Evolutionary conservation across 345 rosid species (phyloP), one percentile per base, ranked within the genome.

Genomic region (Pugionium cornutum): DNA sequence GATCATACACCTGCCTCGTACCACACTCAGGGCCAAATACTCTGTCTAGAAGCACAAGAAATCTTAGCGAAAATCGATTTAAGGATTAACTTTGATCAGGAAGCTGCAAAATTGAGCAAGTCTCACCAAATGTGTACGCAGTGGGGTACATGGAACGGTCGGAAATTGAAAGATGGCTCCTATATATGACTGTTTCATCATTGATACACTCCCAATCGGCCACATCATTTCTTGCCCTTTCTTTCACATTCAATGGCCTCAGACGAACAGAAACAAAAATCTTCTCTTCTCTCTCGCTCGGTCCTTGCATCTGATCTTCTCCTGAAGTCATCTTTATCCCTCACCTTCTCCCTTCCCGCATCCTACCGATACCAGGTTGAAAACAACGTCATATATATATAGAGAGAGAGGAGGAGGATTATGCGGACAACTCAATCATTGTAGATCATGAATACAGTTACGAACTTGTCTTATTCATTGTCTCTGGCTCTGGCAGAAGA

Each of bases 101-200:
- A 33, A 57, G 60, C 57, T 63, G 49, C 55, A 52, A 49, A 40
- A 18, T 39, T 66, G 33, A 70, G 46, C 37, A 58, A 29, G 49
- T 18, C 84, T 84, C 83, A 90, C 99, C 97, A 76, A 94, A 94
- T 55, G 87, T 76, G 58, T 88, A 94, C 5, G 88, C 84, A 79
- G 89, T 66, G 54, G 99, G 96, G 76, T 90, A 88, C 92, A 90
- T 76, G 67, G 96, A 94, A 56, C 97, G 78, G 70, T 94, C 99
- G 2, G 96, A 81, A 70, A 82, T 77, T 8, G 90, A 82, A 70
- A 88, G 88, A 68, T 75, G 86, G 77, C 82, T 88, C 74, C 82
- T 79, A 81, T 80, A 86, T 62, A 90, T 64, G 54, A 94, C 64
- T 8, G 92, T 88, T 68, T 69, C 75, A 5, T 85, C 86, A 70